Percentiles rank a stretch among this genome's conserved stretches.
Evolutionary conservation across 257 asterid species (phyloP).

Genomic region (Ballota nigra): DNA sequence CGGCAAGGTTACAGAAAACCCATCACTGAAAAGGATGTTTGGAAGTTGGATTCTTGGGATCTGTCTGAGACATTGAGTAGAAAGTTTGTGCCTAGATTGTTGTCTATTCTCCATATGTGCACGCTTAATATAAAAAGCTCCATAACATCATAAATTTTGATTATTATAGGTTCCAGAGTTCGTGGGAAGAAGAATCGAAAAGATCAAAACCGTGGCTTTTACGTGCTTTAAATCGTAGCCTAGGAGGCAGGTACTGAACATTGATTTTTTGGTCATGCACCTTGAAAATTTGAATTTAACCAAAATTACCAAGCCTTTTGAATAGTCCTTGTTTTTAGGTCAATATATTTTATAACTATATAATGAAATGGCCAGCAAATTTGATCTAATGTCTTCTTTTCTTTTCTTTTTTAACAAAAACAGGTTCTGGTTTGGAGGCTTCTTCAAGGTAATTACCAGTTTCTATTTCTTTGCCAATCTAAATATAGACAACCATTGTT

Average conservation of each 20-base stretch:
- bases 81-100: constrained; percentile 39
- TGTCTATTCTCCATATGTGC: constrained; percentile 12
- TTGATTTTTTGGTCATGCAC: not conserved
- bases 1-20: constrained; percentile 70
- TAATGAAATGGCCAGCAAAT: constrained; percentile 7
- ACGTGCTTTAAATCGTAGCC: constrained; percentile 71
- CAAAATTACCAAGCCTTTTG: constrained; percentile 10
- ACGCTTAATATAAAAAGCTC: not conserved
- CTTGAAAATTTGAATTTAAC: not conserved
- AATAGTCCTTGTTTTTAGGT: not conserved
- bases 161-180: constrained; percentile 55
- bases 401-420: not conserved
- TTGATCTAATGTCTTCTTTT: constrained; percentile 18
- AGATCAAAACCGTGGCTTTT: constrained; percentile 81
- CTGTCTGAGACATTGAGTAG: constrained; percentile 57
- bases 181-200: constrained; percentile 71
- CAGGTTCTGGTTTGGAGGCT: constrained; percentile 96
- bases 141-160: not conserved
- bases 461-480: constrained; percentile 25
- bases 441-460: constrained; percentile 66
- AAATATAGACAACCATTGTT: constrained; percentile 1
- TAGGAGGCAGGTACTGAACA: constrained; percentile 60
- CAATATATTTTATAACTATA: constrained; percentile 2
- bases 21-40: constrained; percentile 73
- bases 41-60: constrained; percentile 93